These are phyloP conservation scores for Annona squamosa DNA, from an alignment of 164 flowering plant genomes.

Conservation along the genomic window DNA sequence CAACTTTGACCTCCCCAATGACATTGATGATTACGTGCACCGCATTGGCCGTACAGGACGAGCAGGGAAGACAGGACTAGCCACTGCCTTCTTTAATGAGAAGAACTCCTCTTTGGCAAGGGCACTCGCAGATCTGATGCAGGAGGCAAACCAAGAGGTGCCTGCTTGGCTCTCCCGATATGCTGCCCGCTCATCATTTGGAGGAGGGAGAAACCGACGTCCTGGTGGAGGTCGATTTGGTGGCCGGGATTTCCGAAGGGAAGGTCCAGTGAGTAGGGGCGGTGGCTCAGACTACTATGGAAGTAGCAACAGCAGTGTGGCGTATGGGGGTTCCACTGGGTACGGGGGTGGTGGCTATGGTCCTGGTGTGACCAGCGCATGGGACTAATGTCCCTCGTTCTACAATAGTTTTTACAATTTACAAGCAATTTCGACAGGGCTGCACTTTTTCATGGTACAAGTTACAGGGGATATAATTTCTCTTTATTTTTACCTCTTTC, in stretches of 20 bases:
- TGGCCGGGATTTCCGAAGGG: constrained; percentile 60
- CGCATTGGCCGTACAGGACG: constrained; percentile 71
- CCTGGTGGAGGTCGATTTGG: constrained; percentile 65
- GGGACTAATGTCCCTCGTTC: constrained; percentile 33
- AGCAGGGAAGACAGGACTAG: constrained; percentile 60
- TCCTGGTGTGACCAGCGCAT: constrained; percentile 45
- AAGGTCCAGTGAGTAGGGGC: constrained; percentile 32
- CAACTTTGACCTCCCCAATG: constrained; percentile 76
- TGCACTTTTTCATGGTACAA: not conserved
- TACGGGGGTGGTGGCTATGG: constrained; percentile 31
- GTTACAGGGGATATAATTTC: not conserved
- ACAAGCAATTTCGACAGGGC: constrained; percentile 19
- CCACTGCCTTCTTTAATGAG: constrained; percentile 75
- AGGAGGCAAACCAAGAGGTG: constrained; percentile 69
- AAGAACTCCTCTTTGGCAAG: constrained; percentile 48
- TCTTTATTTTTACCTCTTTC: not conserved
- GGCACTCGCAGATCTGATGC: constrained; percentile 57
- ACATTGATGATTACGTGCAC: constrained; percentile 75
- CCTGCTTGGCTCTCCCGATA: constrained; percentile 61
- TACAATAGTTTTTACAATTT: constrained; percentile 5
- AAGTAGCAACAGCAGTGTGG: constrained; percentile 30
- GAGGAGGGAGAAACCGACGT: constrained; percentile 48
- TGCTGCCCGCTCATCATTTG: constrained; percentile 45
- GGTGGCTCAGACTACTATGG: constrained; percentile 34
- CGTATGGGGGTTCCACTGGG: constrained; percentile 26